phyloP scores from a whole-genome alignment of 345 rosid species.

The Microcos paniculata region DNA sequence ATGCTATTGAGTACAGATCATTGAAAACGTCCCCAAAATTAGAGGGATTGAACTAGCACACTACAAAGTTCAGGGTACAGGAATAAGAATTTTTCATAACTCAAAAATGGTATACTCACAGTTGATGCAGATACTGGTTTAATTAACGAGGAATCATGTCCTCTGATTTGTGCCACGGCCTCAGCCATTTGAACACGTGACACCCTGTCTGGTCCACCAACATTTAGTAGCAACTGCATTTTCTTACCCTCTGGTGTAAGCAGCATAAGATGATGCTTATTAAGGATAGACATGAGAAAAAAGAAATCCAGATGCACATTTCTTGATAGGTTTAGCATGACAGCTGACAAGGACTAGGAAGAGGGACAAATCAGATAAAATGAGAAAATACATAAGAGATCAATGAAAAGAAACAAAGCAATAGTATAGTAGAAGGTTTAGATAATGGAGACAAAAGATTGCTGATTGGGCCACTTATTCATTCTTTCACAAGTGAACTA shows the following conservation, averaged over 20 bases:
- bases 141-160: slow-evolving; percentile 57
- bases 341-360: background rate
- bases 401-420: background rate
- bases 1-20: background rate
- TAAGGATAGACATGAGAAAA: background rate
- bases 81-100: background rate
- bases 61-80: background rate
- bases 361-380: background rate
- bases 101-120: slow-evolving; percentile 31
- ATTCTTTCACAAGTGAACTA: background rate
- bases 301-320: background rate
- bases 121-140: slow-evolving; percentile 72
- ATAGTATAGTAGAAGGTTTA: background rate
- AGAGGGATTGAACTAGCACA: background rate
- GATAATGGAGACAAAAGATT: background rate
- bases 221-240: slow-evolving; percentile 69
- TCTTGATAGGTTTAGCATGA: background rate
- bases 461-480: background rate
- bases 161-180: slow-evolving; percentile 64
- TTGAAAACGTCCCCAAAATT: background rate
- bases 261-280: slow-evolving; percentile 8
- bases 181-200: slow-evolving; percentile 95
- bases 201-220: slow-evolving; percentile 81
- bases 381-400: background rate
- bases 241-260: slow-evolving; percentile 51